phyloP scores from a whole-genome alignment of 345 rosid species.

The Alliaria petiolata region DNA sequence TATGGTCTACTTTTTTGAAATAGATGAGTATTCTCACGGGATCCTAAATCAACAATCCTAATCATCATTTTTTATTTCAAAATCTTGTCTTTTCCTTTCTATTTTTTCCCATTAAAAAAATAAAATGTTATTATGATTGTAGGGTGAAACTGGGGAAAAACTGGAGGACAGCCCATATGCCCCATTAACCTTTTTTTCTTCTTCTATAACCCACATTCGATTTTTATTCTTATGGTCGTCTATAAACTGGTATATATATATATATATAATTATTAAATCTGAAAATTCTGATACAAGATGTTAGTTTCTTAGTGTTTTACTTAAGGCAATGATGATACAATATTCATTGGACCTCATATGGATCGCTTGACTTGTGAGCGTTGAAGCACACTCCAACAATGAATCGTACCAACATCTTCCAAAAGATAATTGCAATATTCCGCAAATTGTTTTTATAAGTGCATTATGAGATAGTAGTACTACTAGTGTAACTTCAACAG shows the following conservation, averaged over 20 bases:
- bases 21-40: constrained; percentile 22
- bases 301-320: no score
- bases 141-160: neutral
- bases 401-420: neutral
- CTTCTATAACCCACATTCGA: neutral
- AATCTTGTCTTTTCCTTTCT: constrained; percentile 16
- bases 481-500: neutral
- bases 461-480: neutral
- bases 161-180: constrained; percentile 26
- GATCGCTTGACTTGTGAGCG: neutral
- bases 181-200: neutral
- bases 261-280: no score
- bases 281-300: no score
- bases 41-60: constrained; percentile 25
- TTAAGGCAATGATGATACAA: no score
- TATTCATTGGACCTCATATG: no score
- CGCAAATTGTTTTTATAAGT: no score
- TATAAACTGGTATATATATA: no score
- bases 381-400: neutral
- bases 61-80: constrained; percentile 23
- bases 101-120: neutral
- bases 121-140: constrained; percentile 24
- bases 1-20: constrained; percentile 2
- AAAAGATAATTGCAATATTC: neutral
- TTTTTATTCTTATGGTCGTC: no score